Evolutionary conservation across 2,329 filamentous ascomycete species (phyloP).

Genomic region (Aspergillus neoniger): DNA sequence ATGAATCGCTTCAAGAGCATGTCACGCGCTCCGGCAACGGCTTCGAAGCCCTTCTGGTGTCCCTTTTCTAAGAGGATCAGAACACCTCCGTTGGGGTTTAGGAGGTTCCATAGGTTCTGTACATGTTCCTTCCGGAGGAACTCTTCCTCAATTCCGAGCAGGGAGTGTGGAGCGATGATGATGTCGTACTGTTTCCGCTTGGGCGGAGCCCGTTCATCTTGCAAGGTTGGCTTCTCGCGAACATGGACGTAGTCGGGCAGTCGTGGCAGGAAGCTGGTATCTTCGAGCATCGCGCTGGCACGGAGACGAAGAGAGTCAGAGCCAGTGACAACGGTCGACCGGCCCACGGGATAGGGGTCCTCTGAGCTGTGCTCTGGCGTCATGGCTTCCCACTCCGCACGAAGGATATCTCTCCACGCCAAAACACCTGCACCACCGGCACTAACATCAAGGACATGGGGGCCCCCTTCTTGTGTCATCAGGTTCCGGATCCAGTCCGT

Average conservation of each 20-base stretch:
- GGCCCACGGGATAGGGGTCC: slow-evolving; percentile 56
- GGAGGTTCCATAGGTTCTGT: slow-evolving; percentile 84
- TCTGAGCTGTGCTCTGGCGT: slow-evolving; percentile 45
- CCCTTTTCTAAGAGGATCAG: slow-evolving; percentile 89
- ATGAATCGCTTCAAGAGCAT: slow-evolving; percentile 77
- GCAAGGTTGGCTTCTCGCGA: slow-evolving; percentile 58
- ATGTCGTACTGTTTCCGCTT: slow-evolving; percentile 81
- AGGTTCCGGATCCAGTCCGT: slow-evolving; percentile 60
- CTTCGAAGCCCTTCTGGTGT: slow-evolving; percentile 87
- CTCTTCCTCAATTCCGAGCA: slow-evolving; percentile 75
- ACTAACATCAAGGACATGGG: slow-evolving; percentile 62
- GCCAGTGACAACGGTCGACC: slow-evolving; percentile 77
- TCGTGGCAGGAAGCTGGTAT: slow-evolving; percentile 89
- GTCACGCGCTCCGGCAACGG: slow-evolving; percentile 79
- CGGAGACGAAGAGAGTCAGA: slow-evolving; percentile 74
- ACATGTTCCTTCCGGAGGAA: slow-evolving; percentile 76
- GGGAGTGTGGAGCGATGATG: slow-evolving; percentile 81
- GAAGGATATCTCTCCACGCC: slow-evolving; percentile 69
- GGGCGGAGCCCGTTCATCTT: slow-evolving; percentile 56
- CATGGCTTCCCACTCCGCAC: slow-evolving; percentile 78
- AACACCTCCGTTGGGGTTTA: slow-evolving; percentile 82
- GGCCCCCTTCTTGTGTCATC: slow-evolving; percentile 57
- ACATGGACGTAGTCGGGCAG: slow-evolving; percentile 82
- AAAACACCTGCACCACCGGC: slow-evolving; percentile 63
- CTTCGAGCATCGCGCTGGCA: slow-evolving; percentile 73